Base-by-base conservation (phyloP, 2,329 filamentous ascomycete genomes). In the Fusarium guadeloupense region DNA sequence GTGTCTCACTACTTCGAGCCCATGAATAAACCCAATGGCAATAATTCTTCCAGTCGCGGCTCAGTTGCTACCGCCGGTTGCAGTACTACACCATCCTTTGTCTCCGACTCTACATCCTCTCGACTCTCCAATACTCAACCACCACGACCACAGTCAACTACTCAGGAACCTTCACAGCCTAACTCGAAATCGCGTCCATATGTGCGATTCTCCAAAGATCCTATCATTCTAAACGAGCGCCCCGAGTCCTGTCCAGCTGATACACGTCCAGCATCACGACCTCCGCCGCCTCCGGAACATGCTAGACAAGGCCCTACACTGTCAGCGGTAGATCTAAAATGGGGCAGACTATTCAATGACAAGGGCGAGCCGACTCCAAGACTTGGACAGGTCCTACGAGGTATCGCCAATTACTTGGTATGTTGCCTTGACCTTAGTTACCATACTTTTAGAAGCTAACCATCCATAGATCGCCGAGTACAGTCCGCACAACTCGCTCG, bases 331-430 rank as follows among this genome's bases (percentile, higher is more conserved):
- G 90, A 93, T 71, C 85, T 84, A 70, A 88, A 88, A 70, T 96
- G 92, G 92, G 89, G 91, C 6, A 81, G 80, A 9, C 74, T 96
- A 4, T 96, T 96, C 70, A 86, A 90, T 40, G 78, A 81, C 4
- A 80, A 87, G 23, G 89, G 88, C 0, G 81, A 83, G 51, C 86
- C 90, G 1, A 93, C 91, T 0, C 75, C 81, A 41, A 82, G 91
- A 45, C 80, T 94, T 14, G 84, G 85, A 1, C 85, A 93, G 62
- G 87, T 95, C 33, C 77, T 96, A 42, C 81, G 87, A 50, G 91
- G 91, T 0, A 79, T 96, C 52, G 91, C 91, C 12, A 81, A 86
- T 48, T 88, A 92, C 71, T 78, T 96, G 69, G 90, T 92, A 77
- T 68, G 83, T 74, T 30, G 17, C 20, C 26, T 4, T 16, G 9